These are phyloP conservation scores for Sarocladium brachiariae DNA, from an alignment of 2,329 filamentous ascomycete species.

Conservation along the genomic window DNA sequence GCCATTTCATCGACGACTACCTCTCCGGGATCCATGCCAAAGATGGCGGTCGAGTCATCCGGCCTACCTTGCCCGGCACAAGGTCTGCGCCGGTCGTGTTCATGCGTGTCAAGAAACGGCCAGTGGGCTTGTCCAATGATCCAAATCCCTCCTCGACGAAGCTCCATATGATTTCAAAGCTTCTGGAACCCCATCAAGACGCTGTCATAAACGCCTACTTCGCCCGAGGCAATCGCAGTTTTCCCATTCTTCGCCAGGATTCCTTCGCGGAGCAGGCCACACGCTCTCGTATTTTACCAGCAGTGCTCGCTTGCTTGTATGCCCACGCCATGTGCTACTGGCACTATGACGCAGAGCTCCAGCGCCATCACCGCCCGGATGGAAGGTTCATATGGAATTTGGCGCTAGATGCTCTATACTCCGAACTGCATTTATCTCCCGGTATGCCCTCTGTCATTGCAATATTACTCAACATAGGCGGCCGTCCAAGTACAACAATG, in stretches of 20 bases:
- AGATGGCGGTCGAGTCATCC: too few relatives aligned
- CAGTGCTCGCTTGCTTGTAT: conserved; percentile 50
- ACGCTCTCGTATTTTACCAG: conserved; percentile 46
- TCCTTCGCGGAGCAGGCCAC: too few relatives aligned
- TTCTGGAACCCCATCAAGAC: conserved; percentile 55
- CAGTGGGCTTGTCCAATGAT: conserved; percentile 33
- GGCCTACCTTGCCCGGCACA: conserved; percentile 24
- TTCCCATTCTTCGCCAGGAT: conserved; percentile 36
- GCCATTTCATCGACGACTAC: conserved; percentile 53
- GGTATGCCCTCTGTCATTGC: conserved; percentile 52
- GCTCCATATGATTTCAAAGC: conserved; percentile 50
- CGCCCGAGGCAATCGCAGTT: conserved; percentile 37
- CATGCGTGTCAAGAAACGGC: conserved; percentile 38
- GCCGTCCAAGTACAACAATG: conserved; percentile 52
- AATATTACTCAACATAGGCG: conserved; percentile 51
- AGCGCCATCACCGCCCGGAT: conserved; percentile 45
- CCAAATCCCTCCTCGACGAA: conserved; percentile 36
- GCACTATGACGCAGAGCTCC: conserved; percentile 38
- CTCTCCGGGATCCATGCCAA: too few relatives aligned
- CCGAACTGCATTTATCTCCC: conserved; percentile 51
- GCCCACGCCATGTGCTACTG: conserved; percentile 53
- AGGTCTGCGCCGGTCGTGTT: conserved; percentile 36
- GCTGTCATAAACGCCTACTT: conserved; percentile 47
- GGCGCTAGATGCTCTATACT: conserved; percentile 52
- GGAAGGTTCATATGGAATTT: conserved; percentile 56